A percentile compares a stretch with the other conserved stretches of the same genome.
Conservation (phyloP, 805 yeast species). For the Grigorovia humatica region DNA sequence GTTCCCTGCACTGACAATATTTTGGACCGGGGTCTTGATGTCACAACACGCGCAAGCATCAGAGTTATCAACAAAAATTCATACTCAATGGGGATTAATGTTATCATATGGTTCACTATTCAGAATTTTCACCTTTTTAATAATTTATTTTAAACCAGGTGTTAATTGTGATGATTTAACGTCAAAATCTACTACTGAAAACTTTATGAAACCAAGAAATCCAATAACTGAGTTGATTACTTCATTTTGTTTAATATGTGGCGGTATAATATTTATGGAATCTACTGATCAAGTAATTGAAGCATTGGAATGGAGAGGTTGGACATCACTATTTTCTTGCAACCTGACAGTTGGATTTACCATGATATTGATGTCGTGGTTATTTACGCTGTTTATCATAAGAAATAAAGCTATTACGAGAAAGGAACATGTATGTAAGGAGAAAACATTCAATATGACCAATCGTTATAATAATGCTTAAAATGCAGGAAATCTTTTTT, state of each 20-base stretch:
- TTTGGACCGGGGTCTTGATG: conserved; percentile 95
- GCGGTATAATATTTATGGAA: conserved; percentile 89
- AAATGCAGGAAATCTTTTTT: too few relatives aligned
- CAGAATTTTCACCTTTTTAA: conserved; percentile 52
- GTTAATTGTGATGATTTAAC: too few relatives aligned
- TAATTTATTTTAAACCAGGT: conserved; percentile 37
- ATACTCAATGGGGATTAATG: conserved; percentile 86
- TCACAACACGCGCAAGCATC: conserved; percentile 89
- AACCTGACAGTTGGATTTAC: conserved; percentile 75
- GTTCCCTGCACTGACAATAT: conserved; percentile 84
- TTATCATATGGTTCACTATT: conserved; percentile 74
- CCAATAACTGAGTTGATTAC: conserved; percentile 83
- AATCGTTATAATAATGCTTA: not conserved
- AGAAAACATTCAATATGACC: too few relatives aligned
- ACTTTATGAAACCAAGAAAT: conserved; percentile 39
- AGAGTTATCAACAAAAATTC: conserved; percentile 63
- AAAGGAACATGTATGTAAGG: not conserved
- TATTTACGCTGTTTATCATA: conserved; percentile 56
- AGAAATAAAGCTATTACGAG: conserved; percentile 34
- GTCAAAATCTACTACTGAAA: conserved; percentile 5
- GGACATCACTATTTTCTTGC: conserved; percentile 82
- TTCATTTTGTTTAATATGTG: conserved; percentile 70
- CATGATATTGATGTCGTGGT: conserved; percentile 81
- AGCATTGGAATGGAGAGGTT: conserved; percentile 73
- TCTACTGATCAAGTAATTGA: conserved; percentile 78